Percentiles rank a stretch among this genome's conserved stretches.
Conservation (phyloP, 192 early-diverging fungal genomes). For the Podila epigama region DNA sequence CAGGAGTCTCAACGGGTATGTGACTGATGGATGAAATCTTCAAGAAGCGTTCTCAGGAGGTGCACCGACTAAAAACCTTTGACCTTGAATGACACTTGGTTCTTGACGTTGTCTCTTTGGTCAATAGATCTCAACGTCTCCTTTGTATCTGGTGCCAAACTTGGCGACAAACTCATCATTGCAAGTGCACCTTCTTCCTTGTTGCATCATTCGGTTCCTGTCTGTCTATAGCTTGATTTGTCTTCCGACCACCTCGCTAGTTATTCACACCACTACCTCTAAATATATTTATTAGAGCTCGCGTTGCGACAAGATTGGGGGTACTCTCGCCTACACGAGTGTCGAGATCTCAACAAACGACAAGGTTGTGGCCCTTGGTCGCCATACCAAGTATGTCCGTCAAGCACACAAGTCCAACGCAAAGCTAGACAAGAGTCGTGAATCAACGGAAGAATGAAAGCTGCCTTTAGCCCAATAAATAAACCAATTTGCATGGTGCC, state of each 20-base stretch:
- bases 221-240: neutral
- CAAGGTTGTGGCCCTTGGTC: constrained; percentile 55
- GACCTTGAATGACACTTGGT: neutral
- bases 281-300: constrained; percentile 39
- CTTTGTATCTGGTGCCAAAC: constrained; percentile 56
- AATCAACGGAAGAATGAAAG: neutral
- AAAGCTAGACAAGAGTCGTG: neutral
- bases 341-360: constrained; percentile 53
- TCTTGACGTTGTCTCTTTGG: neutral
- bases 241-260: neutral
- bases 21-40: too few relatives aligned
- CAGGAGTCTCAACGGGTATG: constrained; percentile 60
- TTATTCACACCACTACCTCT: neutral
- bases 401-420: constrained; percentile 38
- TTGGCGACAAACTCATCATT: constrained; percentile 53
- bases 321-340: constrained; percentile 59
- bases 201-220: neutral
- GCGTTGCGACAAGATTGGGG: constrained; percentile 59
- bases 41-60: too few relatives aligned
- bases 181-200: constrained; percentile 21
- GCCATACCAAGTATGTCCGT: constrained; percentile 65
- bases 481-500: neutral
- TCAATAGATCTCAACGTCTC: constrained; percentile 57
- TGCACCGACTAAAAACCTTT: too few relatives aligned
- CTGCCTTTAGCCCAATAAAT: neutral